Evolutionary conservation across 2,329 filamentous ascomycete species (phyloP).

Genomic region (Trichophyton rubrum): DNA sequence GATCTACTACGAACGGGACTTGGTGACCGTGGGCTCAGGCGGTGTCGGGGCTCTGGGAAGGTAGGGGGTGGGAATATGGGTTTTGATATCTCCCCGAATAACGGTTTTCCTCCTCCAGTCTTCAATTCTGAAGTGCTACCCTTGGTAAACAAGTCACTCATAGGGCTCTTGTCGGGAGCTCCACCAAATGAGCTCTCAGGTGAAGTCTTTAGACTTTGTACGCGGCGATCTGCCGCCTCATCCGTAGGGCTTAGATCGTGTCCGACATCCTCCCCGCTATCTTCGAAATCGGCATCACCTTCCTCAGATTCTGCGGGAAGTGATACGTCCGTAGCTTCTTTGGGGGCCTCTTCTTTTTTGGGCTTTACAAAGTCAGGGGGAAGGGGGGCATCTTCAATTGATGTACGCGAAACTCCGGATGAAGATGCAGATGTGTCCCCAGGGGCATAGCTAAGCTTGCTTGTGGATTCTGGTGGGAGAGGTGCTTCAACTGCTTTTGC

Average conservation of each 20-base stretch:
- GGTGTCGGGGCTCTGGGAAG: constrained; percentile 20
- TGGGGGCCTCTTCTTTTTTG: constrained; percentile 7
- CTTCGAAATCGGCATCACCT: constrained; percentile 31
- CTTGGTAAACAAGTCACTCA: constrained; percentile 31
- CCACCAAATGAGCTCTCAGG: constrained; percentile 36
- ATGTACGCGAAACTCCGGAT: constrained; percentile 27
- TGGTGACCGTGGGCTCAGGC: constrained; percentile 31
- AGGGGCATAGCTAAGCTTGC: constrained; percentile 33
- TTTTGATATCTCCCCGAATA: constrained; percentile 36
- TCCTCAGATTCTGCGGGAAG: constrained; percentile 25
- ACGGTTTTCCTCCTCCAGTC: constrained; percentile 19
- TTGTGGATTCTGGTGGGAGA: constrained; percentile 38
- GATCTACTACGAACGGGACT: constrained; percentile 32
- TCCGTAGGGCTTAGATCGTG: constrained; percentile 27
- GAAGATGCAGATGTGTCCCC: constrained; percentile 40
- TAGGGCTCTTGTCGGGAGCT: constrained; percentile 24
- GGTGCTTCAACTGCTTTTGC: constrained; percentile 27
- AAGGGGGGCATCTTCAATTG: constrained; percentile 30
- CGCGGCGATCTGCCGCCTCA: constrained; percentile 19
- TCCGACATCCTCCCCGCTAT: constrained; percentile 36
- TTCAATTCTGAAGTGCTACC: constrained; percentile 21
- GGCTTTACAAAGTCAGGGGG: constrained; percentile 17
- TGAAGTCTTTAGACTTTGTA: constrained; percentile 29
- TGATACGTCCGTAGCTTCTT: constrained; percentile 13
- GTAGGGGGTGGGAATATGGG: constrained; percentile 28